Percentiles rank a stretch among this genome's conserved stretches.
These are phyloP conservation scores for Parachaetomium inaequale DNA, from an alignment of 495 filamentous ascomycete genomes.

Conservation along the genomic window DNA sequence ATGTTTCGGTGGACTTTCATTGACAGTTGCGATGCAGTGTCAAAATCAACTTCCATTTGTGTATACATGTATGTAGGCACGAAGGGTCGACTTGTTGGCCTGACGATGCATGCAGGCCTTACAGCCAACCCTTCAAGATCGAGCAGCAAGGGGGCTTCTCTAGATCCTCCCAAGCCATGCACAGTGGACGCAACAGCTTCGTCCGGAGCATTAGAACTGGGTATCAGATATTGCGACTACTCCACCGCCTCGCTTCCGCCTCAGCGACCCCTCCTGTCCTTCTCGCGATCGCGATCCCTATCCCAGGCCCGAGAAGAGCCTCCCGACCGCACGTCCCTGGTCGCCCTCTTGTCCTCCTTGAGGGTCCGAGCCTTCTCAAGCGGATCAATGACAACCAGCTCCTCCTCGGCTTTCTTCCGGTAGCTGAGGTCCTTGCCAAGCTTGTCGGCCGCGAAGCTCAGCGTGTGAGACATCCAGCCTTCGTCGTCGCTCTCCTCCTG, in stretches of 20 bases:
- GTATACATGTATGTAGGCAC: too few species aligned
- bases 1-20: not conserved
- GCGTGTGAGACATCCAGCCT: constrained; percentile 64
- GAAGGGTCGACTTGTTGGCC: too few species aligned
- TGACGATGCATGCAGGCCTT: too few species aligned
- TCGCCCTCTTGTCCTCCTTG: constrained; percentile 55
- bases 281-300: constrained; percentile 36
- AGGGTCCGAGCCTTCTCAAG: constrained; percentile 76
- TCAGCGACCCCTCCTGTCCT: constrained; percentile 9
- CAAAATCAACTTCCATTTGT: too few species aligned
- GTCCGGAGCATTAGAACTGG: too few species aligned
- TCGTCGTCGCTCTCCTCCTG: constrained; percentile 60
- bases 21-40: not conserved
- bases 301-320: constrained; percentile 55
- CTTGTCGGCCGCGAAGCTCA: constrained; percentile 85
- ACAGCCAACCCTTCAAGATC: too few species aligned
- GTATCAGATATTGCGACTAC: not conserved
- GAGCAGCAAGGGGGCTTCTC: too few species aligned
- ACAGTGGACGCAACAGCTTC: too few species aligned
- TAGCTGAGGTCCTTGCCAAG: constrained; percentile 89
- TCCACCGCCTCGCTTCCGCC: not conserved
- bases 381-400: constrained; percentile 93
- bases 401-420: constrained; percentile 82
- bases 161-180: too few species aligned
- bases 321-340: constrained; percentile 48